Evolutionary conservation across 768 basidiomycete species (phyloP), one percentile per base, ranked within the genome.

Genomic region (Clavaria fumosa): DNA sequence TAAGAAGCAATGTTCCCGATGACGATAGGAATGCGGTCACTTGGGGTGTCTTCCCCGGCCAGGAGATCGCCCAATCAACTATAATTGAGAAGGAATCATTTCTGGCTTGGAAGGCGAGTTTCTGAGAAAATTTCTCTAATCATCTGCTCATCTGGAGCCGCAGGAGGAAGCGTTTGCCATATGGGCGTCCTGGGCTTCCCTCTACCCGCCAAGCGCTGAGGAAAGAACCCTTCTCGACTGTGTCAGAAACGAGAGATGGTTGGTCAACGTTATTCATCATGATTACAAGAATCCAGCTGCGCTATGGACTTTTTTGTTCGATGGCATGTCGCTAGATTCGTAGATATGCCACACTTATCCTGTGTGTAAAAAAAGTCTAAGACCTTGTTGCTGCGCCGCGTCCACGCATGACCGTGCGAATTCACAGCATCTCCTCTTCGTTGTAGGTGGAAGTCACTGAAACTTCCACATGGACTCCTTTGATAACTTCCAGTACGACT

Each of bases 21-120:
- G 75, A 71, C 23, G 80, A 74, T 10, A 72, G 84, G 39, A 96
- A 96, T 55, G 91, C 90, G 0, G 95, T 99, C 5, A 99, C 95
- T 1, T 99, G 95, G 95, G 95, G 91, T 39, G 79, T 97, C 4
- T 99, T 99, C 55, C 86, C 90, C 0, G 95, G 88, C 0, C 84
- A 95, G 52, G 95, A 99, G 57, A 80, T 99, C 32, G 72, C 79
- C 2, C 93, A 96, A 50, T 85, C 93, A 4, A 99, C 95, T 0
- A 89, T 97, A 46, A 97, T 99, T 23, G 95, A 96, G 52, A 73
- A 72, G 35, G 81, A 89, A 51, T 93, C 88, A 10, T 99, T 99
- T 66, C 58, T 85, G 23, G 78, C 88, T 0, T 99, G 95, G 95
- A 96, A 91, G 79, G 93, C 90, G 32, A 15, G 50, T 38, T 19